Conservation (phyloP, 768 basidiomycete species). For the Podaxis pistillaris region DNA sequence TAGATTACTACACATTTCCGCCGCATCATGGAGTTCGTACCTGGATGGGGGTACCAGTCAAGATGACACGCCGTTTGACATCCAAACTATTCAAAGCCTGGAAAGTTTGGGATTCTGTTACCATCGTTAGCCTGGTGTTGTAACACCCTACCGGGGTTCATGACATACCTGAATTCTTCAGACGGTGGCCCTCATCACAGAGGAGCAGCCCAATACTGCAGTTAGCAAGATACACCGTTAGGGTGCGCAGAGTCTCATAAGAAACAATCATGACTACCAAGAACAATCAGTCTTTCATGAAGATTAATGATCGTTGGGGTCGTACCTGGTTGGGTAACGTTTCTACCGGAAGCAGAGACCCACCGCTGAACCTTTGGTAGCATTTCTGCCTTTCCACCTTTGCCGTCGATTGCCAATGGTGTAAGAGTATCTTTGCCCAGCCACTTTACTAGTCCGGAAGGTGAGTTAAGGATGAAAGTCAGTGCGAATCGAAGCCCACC, state of each 20-base stretch:
- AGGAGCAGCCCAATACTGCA: constrained; percentile 90
- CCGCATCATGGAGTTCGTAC: constrained; percentile 30
- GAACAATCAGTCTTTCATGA: constrained; percentile 1
- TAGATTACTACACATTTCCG: background rate
- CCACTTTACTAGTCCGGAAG: constrained; percentile 79
- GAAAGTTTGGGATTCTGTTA: constrained; percentile 81
- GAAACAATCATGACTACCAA: constrained; percentile 93
- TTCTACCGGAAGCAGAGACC: constrained; percentile 86
- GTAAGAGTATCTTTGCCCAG: constrained; percentile 80
- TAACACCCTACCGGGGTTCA: background rate
- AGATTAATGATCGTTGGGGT: background rate
- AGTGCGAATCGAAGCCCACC: constrained; percentile 45
- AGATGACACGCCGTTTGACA: constrained; percentile 87
- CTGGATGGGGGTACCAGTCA: constrained; percentile 94
- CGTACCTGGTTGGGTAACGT: constrained; percentile 87
- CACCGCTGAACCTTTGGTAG: constrained; percentile 81
- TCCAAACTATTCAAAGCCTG: constrained; percentile 79
- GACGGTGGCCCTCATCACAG: constrained; percentile 94
- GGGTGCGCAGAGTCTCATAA: constrained; percentile 89
- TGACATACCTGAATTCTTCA: constrained; percentile 87
- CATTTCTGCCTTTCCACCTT: constrained; percentile 81
- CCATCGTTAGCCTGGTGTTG: background rate
- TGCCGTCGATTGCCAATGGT: constrained; percentile 90
- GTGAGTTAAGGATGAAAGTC: background rate
- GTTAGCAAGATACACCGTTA: constrained; percentile 71